Base-by-base conservation (phyloP, 169 alveolate genomes). In the Cryptosporidium andersoni region DNA sequence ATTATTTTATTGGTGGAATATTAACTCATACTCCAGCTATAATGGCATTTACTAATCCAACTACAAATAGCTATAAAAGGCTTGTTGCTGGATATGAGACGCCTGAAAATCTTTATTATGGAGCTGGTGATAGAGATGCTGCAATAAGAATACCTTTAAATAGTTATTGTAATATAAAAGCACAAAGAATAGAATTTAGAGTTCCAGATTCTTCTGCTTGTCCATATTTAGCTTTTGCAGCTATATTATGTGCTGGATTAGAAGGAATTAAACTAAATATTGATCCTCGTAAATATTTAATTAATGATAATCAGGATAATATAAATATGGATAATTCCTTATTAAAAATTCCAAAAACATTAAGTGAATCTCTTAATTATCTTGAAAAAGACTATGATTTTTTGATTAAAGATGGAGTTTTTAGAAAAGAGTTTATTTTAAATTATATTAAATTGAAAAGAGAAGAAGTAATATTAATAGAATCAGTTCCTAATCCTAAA, bases 31-130 rank as follows among this genome's bases (percentile, higher is more conserved):
- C 95, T 3, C 68, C 49, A 39, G 92, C 95, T 9, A 81, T 91
- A 43, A 90, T 89, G 81, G 95, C 95, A 53, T 88, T 91, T 66
- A 82, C 95, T 56, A 90, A 89, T 58, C 81, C 94, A 12, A 74
- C 95, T 14, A 81, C 90, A 37, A 92, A 91, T 88, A 91, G 95
- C 1, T 92, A 91, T 91, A 90, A 89, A 66, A 68, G 96, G 42
- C 91, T 92, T 49, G 93, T 90, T 49, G 88, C 91, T 16, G 95
- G 94, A 16, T 91, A 81, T 74, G 95, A 91, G 74, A 92, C 95
- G 2, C 93, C 94, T 7, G 80, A 82, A 40, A 81, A 68, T 34
- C 82, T 92, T 34, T 68, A 89, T 43, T 91, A 89, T 80, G 90
- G 93, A 25, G 90, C 80, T 81, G 95, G 95, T n/a, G 90, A 92